These are phyloP conservation scores for Hylodesmum podocarpum DNA, from an alignment of 306 rosid species.

Conservation along the genomic window DNA sequence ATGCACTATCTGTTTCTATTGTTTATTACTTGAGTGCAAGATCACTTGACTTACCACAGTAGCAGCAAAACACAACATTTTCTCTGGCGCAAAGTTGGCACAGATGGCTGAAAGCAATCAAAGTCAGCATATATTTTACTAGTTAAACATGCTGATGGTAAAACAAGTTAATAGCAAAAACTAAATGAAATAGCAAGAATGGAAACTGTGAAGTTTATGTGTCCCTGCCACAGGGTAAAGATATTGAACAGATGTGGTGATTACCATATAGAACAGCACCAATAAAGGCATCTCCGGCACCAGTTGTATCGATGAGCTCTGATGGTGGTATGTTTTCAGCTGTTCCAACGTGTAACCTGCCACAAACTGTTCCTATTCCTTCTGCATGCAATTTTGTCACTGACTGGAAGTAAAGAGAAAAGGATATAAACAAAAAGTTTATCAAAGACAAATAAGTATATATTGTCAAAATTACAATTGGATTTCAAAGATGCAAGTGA, in stretches of 20 bases:
- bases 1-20: background rate
- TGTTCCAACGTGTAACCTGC: constrained; percentile 70
- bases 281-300: constrained; percentile 88
- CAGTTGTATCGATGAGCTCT: constrained; percentile 80
- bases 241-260: background rate
- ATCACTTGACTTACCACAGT: constrained; percentile 59
- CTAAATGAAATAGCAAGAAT: background rate
- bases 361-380: constrained; percentile 67
- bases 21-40: background rate
- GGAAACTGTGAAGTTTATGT: background rate
- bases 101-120: constrained; percentile 61
- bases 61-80: constrained; percentile 76
- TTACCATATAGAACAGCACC: constrained; percentile 87
- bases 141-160: background rate
- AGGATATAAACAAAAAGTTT: background rate
- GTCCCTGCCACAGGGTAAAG: background rate
- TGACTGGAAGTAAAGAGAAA: constrained; percentile 45
- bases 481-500: background rate
- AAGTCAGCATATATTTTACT: background rate
- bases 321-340: constrained; percentile 69
- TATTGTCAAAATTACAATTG: background rate
- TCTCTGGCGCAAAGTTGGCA: constrained; percentile 61
- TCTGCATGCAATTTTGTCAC: constrained; percentile 58
- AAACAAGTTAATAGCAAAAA: background rate
- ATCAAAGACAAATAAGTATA: background rate